Evolutionary conservation across 2,329 filamentous ascomycete species (phyloP).

Genomic region (Arthroderma sp.): DNA sequence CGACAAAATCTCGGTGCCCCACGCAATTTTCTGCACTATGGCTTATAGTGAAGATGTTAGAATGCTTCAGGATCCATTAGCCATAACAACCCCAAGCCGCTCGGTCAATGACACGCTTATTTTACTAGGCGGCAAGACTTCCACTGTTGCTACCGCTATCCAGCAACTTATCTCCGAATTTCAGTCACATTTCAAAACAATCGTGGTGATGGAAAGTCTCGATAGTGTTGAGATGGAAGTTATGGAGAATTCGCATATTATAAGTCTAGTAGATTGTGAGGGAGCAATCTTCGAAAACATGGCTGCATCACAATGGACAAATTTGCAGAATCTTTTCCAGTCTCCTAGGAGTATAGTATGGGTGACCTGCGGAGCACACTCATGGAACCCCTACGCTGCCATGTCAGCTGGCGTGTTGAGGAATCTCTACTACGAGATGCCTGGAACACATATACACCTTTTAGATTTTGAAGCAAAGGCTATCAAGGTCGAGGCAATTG

Average conservation of each 20-base stretch:
- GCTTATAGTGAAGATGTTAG: background rate
- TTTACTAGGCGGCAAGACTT: no score
- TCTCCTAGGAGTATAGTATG: conserved; percentile 1
- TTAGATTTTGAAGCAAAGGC: conserved; percentile 3
- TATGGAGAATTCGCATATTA: background rate
- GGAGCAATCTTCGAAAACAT: conserved; percentile 11
- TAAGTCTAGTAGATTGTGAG: conserved; percentile 7
- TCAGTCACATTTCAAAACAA: background rate
- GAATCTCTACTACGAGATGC: background rate
- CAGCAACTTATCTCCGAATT: no score
- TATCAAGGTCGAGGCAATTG: background rate
- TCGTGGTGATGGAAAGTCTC: background rate
- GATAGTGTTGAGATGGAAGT: background rate
- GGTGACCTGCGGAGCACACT: background rate
- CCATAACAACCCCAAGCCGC: no score
- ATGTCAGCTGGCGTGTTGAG: conserved; percentile 8
- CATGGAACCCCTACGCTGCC: background rate
- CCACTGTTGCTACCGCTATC: no score
- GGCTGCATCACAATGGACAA: background rate
- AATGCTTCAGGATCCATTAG: no score
- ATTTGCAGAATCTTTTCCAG: conserved; percentile 1
- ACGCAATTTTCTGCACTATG: background rate
- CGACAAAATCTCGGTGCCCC: background rate
- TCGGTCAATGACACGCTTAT: no score
- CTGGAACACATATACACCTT: conserved; percentile 5